These are phyloP conservation scores for Drosera capensis DNA, from an alignment of 148 eudicot genomes.

Conservation along the genomic window DNA sequence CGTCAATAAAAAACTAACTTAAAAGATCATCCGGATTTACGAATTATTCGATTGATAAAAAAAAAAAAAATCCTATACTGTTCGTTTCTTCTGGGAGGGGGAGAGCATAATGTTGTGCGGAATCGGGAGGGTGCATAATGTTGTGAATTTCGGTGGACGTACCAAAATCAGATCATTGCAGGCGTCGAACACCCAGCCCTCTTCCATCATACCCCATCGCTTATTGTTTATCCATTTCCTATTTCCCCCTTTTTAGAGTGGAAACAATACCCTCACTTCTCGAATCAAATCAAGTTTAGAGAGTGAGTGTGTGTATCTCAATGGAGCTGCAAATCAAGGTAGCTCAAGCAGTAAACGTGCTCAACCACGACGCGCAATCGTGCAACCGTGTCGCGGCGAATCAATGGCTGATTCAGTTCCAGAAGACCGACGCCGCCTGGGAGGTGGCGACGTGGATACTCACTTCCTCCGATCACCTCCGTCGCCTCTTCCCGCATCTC, in stretches of 20 bases:
- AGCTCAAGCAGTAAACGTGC: slow-evolving; percentile 72
- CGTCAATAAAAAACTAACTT: no score
- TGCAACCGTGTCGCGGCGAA: slow-evolving; percentile 84
- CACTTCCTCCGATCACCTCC: slow-evolving; percentile 21
- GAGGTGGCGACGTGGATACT: slow-evolving; percentile 65
- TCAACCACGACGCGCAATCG: slow-evolving; percentile 72
- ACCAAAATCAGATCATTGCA: no score
- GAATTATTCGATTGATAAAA: no score
- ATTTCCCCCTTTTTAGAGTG: neutral
- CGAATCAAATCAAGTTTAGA: neutral
- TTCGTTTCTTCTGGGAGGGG: no score
- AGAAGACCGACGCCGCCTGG: slow-evolving; percentile 80
- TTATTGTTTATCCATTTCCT: neutral
- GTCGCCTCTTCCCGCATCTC: slow-evolving; percentile 12
- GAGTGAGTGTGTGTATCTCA: slow-evolving; percentile 15
- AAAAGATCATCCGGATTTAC: no score
- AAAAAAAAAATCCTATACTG: no score
- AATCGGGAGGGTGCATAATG: no score
- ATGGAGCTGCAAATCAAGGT: slow-evolving; percentile 64
- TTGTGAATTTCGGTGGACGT: no score
- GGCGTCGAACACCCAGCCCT: slow-evolving; percentile 2
- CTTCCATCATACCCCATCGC: no score
- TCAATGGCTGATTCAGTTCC: slow-evolving; percentile 93
- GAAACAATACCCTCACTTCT: no score
- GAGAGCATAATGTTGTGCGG: no score